Conservation (phyloP, 306 rosid genomes). For the cucumber (Cucumis sativus) region DNA sequence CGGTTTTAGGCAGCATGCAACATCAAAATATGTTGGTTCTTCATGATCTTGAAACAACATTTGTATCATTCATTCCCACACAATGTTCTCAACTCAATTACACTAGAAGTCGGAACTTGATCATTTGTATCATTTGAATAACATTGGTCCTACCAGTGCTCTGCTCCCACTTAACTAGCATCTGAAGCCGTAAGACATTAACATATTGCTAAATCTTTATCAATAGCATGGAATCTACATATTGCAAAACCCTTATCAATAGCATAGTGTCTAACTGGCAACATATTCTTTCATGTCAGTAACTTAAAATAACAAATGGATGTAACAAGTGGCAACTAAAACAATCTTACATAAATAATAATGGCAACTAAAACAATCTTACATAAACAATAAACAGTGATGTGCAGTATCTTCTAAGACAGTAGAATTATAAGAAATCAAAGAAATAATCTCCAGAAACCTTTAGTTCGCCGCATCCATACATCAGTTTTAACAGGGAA, state of each 20-base stretch:
- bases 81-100: background rate
- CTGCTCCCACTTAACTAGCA: background rate
- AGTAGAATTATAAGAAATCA: background rate
- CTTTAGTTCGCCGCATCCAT: background rate
- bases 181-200: background rate
- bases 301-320: background rate
- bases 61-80: constrained; percentile 24
- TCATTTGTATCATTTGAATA: background rate
- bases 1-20: constrained; percentile 39
- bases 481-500: background rate
- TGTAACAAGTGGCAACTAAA: background rate
- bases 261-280: background rate
- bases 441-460: background rate
- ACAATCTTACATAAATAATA: background rate
- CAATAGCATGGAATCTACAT: background rate
- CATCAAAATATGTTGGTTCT: constrained; percentile 28
- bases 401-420: background rate
- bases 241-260: background rate
- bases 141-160: background rate
- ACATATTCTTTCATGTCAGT: no score
- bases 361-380: background rate
- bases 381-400: background rate
- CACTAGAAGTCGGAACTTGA: background rate
- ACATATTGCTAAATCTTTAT: background rate
- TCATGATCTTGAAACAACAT: constrained; percentile 23